Evolutionary conservation across 805 yeast genomes (phyloP).

Genomic region (Clavispora fructus): DNA sequence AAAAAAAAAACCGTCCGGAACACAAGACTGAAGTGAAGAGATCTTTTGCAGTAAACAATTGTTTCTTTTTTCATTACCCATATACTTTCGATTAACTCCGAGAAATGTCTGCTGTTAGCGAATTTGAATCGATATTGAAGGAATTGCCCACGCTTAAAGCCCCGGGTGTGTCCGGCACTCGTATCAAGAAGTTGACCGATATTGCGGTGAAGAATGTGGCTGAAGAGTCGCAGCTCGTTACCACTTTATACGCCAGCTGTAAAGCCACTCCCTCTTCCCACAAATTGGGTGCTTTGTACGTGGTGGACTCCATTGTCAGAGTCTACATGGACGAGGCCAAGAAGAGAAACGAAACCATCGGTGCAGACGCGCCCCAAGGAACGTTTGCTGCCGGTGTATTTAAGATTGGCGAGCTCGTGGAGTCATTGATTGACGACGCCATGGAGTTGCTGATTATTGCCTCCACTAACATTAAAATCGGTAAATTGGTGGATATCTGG

Average conservation of each 20-base stretch:
- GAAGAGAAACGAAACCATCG: slow-evolving; percentile 45
- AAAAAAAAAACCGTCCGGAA: not conserved
- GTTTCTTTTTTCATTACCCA: not conserved
- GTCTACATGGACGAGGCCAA: slow-evolving; percentile 73
- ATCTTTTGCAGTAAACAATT: not conserved
- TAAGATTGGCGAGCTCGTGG: slow-evolving; percentile 60
- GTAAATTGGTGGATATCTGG: slow-evolving; percentile 90
- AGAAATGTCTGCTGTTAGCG: slow-evolving; percentile 38
- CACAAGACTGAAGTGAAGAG: not conserved
- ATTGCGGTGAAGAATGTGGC: slow-evolving; percentile 66
- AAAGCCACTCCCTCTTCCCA: slow-evolving; percentile 71
- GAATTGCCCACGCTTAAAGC: slow-evolving; percentile 60
- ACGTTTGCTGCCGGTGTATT: slow-evolving; percentile 69
- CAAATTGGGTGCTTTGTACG: slow-evolving; percentile 86
- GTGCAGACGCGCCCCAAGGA: slow-evolving; percentile 54
- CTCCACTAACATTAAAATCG: slow-evolving; percentile 63
- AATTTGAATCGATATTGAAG: slow-evolving; percentile 44
- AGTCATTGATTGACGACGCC: slow-evolving; percentile 58
- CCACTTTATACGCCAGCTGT: slow-evolving; percentile 59
- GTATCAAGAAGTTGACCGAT: slow-evolving; percentile 81
- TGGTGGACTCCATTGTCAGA: slow-evolving; percentile 88
- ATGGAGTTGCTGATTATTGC: slow-evolving; percentile 47
- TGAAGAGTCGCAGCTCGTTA: slow-evolving; percentile 51
- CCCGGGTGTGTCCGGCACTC: slow-evolving; percentile 93
- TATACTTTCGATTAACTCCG: not conserved